A percentile compares a stretch with the other conserved stretches of the same genome.
These are phyloP conservation scores for Lachnum nothofagi DNA, from an alignment of 2,329 filamentous ascomycete species.

Conservation along the genomic window DNA sequence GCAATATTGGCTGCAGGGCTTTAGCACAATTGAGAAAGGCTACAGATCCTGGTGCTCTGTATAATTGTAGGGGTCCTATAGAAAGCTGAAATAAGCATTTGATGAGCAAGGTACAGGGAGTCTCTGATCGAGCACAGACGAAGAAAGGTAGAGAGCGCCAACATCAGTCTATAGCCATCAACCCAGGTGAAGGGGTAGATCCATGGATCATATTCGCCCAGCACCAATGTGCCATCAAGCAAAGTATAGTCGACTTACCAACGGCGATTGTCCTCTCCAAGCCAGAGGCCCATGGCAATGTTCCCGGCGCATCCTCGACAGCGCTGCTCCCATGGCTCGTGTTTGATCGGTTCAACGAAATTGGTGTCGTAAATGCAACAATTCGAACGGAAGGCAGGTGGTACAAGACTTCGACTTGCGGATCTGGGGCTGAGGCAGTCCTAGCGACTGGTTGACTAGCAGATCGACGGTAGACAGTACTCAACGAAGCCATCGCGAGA, in stretches of 20 bases:
- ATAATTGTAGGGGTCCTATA: constrained; percentile 70
- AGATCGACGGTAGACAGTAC: constrained; percentile 20
- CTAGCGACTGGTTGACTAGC: constrained; percentile 21
- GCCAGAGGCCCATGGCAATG: constrained; percentile 67
- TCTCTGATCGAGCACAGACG: background rate
- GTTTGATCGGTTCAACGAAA: constrained; percentile 13
- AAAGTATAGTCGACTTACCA: constrained; percentile 43
- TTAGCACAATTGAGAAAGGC: constrained; percentile 83
- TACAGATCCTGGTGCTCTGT: constrained; percentile 78
- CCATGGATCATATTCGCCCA: no score
- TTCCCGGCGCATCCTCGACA: constrained; percentile 50
- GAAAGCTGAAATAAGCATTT: background rate
- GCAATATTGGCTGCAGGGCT: constrained; percentile 79
- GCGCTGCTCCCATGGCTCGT: constrained; percentile 30
- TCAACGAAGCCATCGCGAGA: constrained; percentile 22
- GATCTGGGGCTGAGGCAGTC: constrained; percentile 22
- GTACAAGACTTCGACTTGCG: constrained; percentile 31
- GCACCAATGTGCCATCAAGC: no score
- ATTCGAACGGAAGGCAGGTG: constrained; percentile 31
- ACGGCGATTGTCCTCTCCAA: constrained; percentile 77
- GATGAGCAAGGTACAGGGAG: background rate
- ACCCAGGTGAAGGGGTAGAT: no score
- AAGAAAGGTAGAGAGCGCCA: no score
- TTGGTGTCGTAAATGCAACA: constrained; percentile 50
- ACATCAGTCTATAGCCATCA: no score